phyloP scores from a whole-genome alignment of 768 basidiomycete genomes.

The Phanerochaete sordida region DNA sequence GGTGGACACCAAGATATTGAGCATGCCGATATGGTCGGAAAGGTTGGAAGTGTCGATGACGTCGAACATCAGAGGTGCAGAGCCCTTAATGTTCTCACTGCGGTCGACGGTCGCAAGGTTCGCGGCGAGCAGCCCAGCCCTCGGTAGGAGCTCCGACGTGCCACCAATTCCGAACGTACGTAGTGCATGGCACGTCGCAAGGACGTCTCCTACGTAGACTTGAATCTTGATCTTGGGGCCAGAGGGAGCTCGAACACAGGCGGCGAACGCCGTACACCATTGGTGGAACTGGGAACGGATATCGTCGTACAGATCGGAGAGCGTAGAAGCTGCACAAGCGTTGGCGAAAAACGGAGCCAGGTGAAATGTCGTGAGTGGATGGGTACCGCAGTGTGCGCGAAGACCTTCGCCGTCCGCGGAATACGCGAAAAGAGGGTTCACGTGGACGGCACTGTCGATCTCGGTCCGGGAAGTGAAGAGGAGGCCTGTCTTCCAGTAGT shows the following conservation, averaged over 20 bases:
- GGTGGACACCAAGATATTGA: conserved; percentile 19
- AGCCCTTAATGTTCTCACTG: background rate
- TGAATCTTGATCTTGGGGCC: background rate
- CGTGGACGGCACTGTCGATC: conserved; percentile 20
- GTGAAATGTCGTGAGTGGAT: conserved; percentile 41
- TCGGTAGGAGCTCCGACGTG: no score
- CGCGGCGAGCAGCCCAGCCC: conserved; percentile 3
- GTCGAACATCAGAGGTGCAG: conserved; percentile 15
- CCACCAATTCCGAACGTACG: background rate
- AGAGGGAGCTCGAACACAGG: background rate
- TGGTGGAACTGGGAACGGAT: conserved; percentile 3
- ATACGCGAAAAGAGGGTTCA: conserved; percentile 47
- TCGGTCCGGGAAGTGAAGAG: conserved; percentile 15
- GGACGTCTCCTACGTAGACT: conserved; percentile 16
- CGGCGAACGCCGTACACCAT: conserved; percentile 10
- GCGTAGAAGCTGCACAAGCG: background rate
- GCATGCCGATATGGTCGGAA: conserved; percentile 17
- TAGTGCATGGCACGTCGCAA: conserved; percentile 10
- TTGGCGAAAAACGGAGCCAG: conserved; percentile 25
- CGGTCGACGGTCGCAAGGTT: conserved; percentile 10
- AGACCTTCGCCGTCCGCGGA: conserved; percentile 34
- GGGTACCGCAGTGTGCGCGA: conserved; percentile 40
- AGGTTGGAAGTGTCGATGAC: conserved; percentile 24
- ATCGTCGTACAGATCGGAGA: background rate
- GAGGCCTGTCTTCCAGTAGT: conserved; percentile 43